These are phyloP conservation scores for Acacia pycnantha DNA, from an alignment of 331 rosid species.

Conservation along the genomic window DNA sequence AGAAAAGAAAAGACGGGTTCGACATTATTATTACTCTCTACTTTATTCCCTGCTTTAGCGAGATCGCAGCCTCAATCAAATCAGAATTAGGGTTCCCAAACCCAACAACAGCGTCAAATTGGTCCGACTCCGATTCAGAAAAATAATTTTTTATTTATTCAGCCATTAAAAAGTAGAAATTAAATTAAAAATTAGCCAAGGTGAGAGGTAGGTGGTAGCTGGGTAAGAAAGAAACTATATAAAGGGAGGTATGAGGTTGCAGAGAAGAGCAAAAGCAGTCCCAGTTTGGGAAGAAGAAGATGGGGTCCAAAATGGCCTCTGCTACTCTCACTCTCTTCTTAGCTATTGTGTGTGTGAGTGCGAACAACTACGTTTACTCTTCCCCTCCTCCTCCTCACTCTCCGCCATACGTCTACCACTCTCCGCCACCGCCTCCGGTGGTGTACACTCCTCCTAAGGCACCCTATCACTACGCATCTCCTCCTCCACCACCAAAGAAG, in stretches of 20 bases:
- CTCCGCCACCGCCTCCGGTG: slow-evolving; percentile 32
- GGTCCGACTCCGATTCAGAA: not conserved
- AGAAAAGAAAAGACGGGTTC: not conserved
- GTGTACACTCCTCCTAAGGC: slow-evolving; percentile 3
- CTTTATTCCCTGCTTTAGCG: not conserved
- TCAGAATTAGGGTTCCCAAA: not conserved
- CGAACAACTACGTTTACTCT: slow-evolving; percentile 27
- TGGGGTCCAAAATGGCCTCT: slow-evolving; percentile 51
- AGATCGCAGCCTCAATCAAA: slow-evolving; percentile 16
- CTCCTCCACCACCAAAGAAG: slow-evolving; percentile 27
- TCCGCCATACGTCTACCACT: not conserved
- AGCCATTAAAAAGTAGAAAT: not conserved
- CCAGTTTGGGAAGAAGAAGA: slow-evolving; percentile 23
- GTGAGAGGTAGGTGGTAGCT: not conserved
- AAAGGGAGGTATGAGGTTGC: slow-evolving; percentile 17
- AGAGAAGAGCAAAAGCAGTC: slow-evolving; percentile 25
- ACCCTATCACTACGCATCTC: slow-evolving; percentile 6
- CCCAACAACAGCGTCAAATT: not conserved
- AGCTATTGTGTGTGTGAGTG: slow-evolving; percentile 33
- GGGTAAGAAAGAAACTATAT: slow-evolving; percentile 45
- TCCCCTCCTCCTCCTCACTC: slow-evolving; percentile 35
- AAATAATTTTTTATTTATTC: not conserved
- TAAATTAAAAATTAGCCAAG: slow-evolving; percentile 4
- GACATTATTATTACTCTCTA: slow-evolving; percentile 19
- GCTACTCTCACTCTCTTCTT: slow-evolving; percentile 33